Evolutionary conservation across 345 rosid genomes (phyloP).

Genomic region (Reutealis trisperma): DNA sequence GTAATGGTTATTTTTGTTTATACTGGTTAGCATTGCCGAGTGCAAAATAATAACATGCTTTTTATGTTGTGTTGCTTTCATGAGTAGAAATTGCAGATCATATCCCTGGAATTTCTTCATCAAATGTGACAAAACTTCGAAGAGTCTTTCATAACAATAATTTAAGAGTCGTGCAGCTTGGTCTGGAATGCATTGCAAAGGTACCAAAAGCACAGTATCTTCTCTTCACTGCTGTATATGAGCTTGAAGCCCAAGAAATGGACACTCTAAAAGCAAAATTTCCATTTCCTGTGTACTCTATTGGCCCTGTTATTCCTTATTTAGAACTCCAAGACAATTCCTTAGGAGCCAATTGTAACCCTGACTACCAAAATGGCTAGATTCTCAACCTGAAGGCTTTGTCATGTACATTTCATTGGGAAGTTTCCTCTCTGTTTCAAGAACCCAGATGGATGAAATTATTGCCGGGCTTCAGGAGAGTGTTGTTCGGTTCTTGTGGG

Average conservation of each 20-base stretch:
- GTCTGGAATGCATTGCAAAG: conserved; percentile 16
- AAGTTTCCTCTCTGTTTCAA: conserved; percentile 22
- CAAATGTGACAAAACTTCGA: conserved; percentile 5
- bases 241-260: conserved; percentile 18
- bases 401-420: conserved; percentile 26
- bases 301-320: conserved; percentile 23
- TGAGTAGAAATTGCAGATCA: not conserved
- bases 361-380: conserved; percentile 19
- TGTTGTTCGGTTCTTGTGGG: conserved; percentile 19
- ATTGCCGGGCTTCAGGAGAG: conserved; percentile 9
- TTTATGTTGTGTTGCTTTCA: not conserved
- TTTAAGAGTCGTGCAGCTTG: not conserved
- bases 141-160: not conserved
- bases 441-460: conserved; percentile 24
- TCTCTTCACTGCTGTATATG: conserved; percentile 14
- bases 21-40: too few relatives aligned
- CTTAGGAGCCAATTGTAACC: not conserved
- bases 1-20: too few relatives aligned
- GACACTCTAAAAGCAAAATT: conserved; percentile 10
- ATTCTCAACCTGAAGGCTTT: conserved; percentile 15
- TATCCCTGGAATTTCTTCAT: conserved; percentile 13
- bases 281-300: not conserved
- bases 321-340: conserved; percentile 11
- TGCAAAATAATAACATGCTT: too few relatives aligned
- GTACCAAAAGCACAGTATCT: conserved; percentile 15